A percentile compares a stretch with the other conserved stretches of the same genome.
Conservation (phyloP, 1,284 basidiomycete species). For the Sporisorium scitamineum region DNA sequence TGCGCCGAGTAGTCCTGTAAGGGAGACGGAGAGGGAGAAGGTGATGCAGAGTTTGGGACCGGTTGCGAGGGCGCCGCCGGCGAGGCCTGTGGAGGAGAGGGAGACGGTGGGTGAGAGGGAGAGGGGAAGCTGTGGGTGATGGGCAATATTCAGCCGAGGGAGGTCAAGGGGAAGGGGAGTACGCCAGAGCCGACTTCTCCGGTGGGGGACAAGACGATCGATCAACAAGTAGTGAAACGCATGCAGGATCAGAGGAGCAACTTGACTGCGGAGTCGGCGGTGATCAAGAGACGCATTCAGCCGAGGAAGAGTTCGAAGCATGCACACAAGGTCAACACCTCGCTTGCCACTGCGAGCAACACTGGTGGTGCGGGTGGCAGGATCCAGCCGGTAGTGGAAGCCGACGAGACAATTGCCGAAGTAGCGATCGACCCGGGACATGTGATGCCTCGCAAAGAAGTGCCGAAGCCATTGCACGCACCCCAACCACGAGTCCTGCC, state of each 20-base stretch:
- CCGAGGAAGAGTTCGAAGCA: constrained; percentile 19
- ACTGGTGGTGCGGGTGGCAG: neutral
- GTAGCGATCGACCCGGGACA: neutral
- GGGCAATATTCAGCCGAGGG: constrained; percentile 24
- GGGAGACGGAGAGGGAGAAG: neutral
- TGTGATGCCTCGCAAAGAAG: neutral
- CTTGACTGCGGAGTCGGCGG: neutral
- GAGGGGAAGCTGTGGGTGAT: constrained; percentile 44
- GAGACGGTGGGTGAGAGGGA: constrained; percentile 33
- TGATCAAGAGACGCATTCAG: constrained; percentile 14
- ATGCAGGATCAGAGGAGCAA: constrained; percentile 10
- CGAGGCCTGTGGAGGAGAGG: constrained; percentile 21
- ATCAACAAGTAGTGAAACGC: constrained; percentile 15
- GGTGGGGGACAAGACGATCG: constrained; percentile 1
- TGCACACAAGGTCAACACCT: neutral
- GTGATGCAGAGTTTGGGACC: constrained; percentile 12
- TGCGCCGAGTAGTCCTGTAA: constrained; percentile 3
- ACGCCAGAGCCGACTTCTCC: neutral
- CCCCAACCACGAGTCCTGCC: constrained; percentile 8
- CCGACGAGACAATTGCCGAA: constrained; percentile 3
- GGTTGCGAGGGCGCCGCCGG: constrained; percentile 13
- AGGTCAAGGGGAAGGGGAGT: neutral
- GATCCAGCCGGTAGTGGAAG: constrained; percentile 15
- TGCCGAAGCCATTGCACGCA: neutral
- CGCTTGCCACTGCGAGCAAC: neutral